Conservation (phyloP, 306 rosid species). For the Biancaea sappan region DNA sequence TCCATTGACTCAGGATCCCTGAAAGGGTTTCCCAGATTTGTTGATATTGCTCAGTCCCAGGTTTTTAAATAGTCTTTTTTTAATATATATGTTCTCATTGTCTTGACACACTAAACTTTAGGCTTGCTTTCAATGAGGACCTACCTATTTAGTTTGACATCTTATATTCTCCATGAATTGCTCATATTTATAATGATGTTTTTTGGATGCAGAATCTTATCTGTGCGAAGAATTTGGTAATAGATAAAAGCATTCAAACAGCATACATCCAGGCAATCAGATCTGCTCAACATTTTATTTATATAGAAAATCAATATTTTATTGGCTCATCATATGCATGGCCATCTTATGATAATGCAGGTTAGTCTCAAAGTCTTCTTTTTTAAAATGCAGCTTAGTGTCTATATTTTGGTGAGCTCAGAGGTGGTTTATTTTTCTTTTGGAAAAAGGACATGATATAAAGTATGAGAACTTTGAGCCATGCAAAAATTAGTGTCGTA, state of each 20-base stretch:
- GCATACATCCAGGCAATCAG: conserved; percentile 94
- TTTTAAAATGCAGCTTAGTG: conserved; percentile 18
- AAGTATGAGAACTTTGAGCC: neutral
- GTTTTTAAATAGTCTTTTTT: conserved; percentile 39
- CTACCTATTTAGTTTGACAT: conserved; percentile 17
- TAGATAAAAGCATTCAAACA: conserved; percentile 92
- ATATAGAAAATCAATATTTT: conserved; percentile 94
- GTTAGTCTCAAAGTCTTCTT: conserved; percentile 45
- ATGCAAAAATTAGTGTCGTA: neutral
- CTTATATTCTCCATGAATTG: conserved; percentile 20
- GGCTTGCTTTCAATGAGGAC: conserved; percentile 30
- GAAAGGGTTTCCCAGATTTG: conserved; percentile 80
- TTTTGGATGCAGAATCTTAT: conserved; percentile 73
- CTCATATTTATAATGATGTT: conserved; percentile 30
- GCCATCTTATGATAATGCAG: conserved; percentile 85
- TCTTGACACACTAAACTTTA: conserved; percentile 7
- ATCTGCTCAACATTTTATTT: conserved; percentile 93
- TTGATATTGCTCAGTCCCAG: conserved; percentile 47
- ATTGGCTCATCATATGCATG: conserved; percentile 92
- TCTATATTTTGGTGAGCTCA: neutral
- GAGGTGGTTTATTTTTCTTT: neutral
- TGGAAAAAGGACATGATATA: neutral
- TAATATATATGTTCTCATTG: conserved; percentile 20
- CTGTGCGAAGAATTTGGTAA: conserved; percentile 67
- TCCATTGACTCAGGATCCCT: conserved; percentile 94